Evolutionary conservation across 2,329 filamentous ascomycete species (phyloP).

Genomic region (Capronia coronata): DNA sequence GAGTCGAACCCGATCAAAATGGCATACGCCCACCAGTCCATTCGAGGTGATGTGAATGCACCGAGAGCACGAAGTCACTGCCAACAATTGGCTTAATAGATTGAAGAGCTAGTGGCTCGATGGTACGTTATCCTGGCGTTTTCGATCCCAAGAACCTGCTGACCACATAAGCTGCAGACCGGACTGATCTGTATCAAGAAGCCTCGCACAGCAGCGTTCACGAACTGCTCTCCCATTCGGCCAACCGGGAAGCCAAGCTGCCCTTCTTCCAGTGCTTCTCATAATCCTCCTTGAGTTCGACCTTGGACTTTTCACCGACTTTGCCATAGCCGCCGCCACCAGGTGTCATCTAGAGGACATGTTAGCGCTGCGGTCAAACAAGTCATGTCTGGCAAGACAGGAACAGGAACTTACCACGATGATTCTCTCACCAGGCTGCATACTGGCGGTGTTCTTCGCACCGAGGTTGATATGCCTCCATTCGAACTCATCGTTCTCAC

Average conservation of each 20-base stretch:
- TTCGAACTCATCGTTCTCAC: constrained; percentile 34
- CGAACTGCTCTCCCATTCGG: constrained; percentile 47
- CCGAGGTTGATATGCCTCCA: constrained; percentile 53
- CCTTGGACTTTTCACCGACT: constrained; percentile 48
- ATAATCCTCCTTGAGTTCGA: constrained; percentile 50
- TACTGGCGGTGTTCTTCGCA: constrained; percentile 56
- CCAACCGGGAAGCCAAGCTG: constrained; percentile 45
- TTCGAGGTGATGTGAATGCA: no score
- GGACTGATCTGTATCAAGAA: background rate
- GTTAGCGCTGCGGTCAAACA: constrained; percentile 1
- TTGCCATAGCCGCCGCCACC: constrained; percentile 50
- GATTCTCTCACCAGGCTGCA: constrained; percentile 55
- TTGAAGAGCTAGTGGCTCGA: background rate
- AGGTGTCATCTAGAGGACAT: constrained; percentile 25
- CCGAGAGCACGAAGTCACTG: no score
- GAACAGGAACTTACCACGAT: constrained; percentile 49
- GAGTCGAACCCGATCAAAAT: background rate
- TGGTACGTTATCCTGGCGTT: background rate
- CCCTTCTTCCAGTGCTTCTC: constrained; percentile 55
- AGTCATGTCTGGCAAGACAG: constrained; percentile 24
- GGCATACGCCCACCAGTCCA: background rate
- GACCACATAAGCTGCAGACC: background rate
- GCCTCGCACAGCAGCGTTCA: constrained; percentile 20
- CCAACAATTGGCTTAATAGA: no score
- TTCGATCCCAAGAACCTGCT: background rate